These are phyloP conservation scores for Gregarina niphandrodes DNA, from an alignment of 169 alveolate species.

Conservation along the genomic window DNA sequence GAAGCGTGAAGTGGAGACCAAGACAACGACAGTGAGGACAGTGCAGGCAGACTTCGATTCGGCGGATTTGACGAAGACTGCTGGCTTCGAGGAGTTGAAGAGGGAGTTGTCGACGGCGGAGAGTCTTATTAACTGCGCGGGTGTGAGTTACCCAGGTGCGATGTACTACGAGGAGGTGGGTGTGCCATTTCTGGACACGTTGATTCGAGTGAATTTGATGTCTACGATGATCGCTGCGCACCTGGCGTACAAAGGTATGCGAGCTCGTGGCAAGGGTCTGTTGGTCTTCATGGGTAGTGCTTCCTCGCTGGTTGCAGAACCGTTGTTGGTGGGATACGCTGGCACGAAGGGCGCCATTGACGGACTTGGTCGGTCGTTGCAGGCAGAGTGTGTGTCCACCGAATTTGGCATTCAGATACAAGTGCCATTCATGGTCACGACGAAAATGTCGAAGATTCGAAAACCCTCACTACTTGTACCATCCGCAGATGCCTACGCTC, in stretches of 20 bases:
- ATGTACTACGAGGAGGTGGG: conserved; percentile 1
- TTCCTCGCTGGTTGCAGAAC: not conserved
- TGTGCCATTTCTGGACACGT: not conserved
- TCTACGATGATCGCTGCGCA: not conserved
- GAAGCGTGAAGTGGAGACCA: no score
- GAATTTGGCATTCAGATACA: not conserved
- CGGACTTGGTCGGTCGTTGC: not conserved
- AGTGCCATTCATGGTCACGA: not conserved
- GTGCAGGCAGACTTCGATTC: no score
- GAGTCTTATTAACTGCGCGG: no score
- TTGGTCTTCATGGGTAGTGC: not conserved
- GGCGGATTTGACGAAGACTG: no score
- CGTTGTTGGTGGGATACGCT: not conserved
- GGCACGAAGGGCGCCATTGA: not conserved
- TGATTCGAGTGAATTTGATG: not conserved
- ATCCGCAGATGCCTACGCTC: not conserved
- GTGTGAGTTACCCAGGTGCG: no score
- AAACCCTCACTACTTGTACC: not conserved
- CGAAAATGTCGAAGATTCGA: not conserved
- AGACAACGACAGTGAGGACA: no score
- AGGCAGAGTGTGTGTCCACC: not conserved
- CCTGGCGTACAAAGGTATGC: not conserved
- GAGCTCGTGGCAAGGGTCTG: not conserved
- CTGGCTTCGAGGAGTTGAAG: no score
- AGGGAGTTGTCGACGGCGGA: no score